Evolutionary conservation across 2,329 filamentous ascomycete species (phyloP), one percentile per base, ranked within the genome.

Genomic region (Scedosporium apiospermum): DNA sequence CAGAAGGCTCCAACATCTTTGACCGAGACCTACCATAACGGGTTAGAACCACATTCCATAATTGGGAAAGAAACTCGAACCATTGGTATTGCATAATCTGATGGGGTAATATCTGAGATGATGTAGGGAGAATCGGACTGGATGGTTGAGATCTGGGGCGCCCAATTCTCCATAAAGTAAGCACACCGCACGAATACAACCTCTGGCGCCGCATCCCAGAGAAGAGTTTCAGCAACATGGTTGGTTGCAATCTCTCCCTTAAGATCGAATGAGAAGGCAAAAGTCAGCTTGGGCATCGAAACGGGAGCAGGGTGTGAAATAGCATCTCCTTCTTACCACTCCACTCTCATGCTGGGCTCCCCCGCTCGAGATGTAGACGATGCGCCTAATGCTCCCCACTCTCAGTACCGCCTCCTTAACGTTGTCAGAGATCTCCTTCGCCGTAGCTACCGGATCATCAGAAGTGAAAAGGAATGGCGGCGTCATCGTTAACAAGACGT

Each of bases 401-500:
- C 64, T 26, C 34, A 38, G 34, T 0, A 73, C 64, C 4, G 71
- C 69, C 0, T 55, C 62, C 41, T 66, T 66, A 26, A 73, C 58
- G 12, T 72, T 68, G 0, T 49, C 64, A 0, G 71, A 69, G 1
- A 71, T 58, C 9, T n/a, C 21, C 42, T 23, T 46, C 16, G 58
- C 58, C 7, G 18, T n/a, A 10, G 18, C 3, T 9, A 63, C 23
- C 1, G 64, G 66, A 3, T 69, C 71, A 58, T 67, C 68, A n/a
- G 71, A 63, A 21, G 63, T 64, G 10, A 66, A 42, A 7, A 62
- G 67, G 6, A 41, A 27, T 6, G 58, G 71, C 0, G 73, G 73
- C 1, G 72, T 71, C 27, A 72, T 64, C 46, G 73, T 73, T 53
- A 75, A 67, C n/a, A 75, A 68, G 3, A 67, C 71, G 34, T 72